phyloP scores from a whole-genome alignment of 1,284 basidiomycete species.

The Agroathelia rolfsii region DNA sequence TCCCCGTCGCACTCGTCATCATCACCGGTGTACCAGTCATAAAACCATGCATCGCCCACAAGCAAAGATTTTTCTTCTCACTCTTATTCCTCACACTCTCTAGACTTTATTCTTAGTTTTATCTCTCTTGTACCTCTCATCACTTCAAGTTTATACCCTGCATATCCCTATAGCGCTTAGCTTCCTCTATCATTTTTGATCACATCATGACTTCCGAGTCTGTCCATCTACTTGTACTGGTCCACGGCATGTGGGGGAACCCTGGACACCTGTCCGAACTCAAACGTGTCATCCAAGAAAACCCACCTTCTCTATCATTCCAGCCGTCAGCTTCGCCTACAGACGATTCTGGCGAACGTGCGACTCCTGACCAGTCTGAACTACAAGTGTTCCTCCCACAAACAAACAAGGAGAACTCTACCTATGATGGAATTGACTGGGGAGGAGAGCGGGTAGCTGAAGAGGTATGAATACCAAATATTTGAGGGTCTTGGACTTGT shows the following conservation, averaged over 20 bases:
- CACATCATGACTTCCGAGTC: no score
- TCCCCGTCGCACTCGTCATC: no score
- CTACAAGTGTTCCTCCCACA: conserved; percentile 41
- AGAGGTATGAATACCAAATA: conserved; percentile 40
- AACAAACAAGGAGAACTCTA: conserved; percentile 46
- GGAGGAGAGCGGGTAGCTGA: conserved; percentile 56
- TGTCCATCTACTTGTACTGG: conserved; percentile 61
- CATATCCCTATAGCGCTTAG: no score
- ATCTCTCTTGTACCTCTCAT: no score
- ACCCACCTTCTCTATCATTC: conserved; percentile 15
- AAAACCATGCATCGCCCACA: no score
- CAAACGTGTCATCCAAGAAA: conserved; percentile 33
- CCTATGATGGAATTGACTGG: conserved; percentile 72
- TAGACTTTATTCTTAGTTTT: no score
- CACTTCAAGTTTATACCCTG: no score
- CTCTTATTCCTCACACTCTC: no score
- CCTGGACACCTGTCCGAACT: conserved; percentile 42
- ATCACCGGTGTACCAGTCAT: no score
- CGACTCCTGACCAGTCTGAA: conserved; percentile 24
- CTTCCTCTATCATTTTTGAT: no score
- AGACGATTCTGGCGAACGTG: conserved; percentile 9
- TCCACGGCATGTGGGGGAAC: conserved; percentile 83
- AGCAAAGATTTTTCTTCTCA: no score
- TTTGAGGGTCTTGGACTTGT: neutral
- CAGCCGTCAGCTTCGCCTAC: no score